Evolutionary conservation across 2,329 filamentous ascomycete genomes (phyloP).

Genomic region (Colletotrichum sublineola): DNA sequence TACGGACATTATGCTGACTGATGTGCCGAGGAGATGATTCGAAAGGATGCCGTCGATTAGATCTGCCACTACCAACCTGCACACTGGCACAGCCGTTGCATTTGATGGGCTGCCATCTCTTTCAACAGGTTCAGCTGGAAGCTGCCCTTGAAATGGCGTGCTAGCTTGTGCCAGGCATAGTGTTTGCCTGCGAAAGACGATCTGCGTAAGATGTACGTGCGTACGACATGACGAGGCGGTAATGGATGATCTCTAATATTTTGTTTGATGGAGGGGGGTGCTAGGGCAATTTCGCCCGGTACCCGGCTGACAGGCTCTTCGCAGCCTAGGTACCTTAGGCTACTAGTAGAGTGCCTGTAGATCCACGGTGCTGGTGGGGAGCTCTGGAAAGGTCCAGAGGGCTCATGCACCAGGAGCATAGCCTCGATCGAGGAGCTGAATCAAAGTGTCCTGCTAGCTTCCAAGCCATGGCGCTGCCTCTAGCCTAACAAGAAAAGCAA

Average conservation of each 20-base stretch:
- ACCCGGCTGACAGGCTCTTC: slow-evolving; percentile 4
- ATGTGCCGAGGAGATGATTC: neutral
- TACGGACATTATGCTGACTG: neutral
- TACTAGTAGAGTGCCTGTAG: no score
- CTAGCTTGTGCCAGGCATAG: slow-evolving; percentile 9
- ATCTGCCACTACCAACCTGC: slow-evolving; percentile 23
- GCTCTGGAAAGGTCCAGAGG: neutral
- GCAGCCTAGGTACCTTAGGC: neutral
- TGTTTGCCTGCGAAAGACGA: slow-evolving; percentile 1
- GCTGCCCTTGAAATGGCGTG: neutral
- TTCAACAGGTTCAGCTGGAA: neutral
- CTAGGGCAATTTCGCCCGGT: slow-evolving; percentile 17
- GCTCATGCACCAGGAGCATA: slow-evolving; percentile 6
- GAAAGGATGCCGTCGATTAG: slow-evolving; percentile 7
- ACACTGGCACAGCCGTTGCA: slow-evolving; percentile 11
- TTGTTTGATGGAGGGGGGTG: slow-evolving; percentile 17
- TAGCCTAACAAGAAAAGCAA: slow-evolving; percentile 35
- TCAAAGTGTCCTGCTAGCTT: slow-evolving; percentile 18
- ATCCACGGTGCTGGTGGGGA: neutral
- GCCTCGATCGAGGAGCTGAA: slow-evolving; percentile 16
- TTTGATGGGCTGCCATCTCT: neutral
- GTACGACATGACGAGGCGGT: slow-evolving; percentile 11
- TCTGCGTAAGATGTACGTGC: neutral
- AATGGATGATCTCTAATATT: slow-evolving; percentile 10
- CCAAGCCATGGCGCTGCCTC: slow-evolving; percentile 37